Conservation (phyloP, 257 asterid species). For the Solanum neorickii region DNA sequence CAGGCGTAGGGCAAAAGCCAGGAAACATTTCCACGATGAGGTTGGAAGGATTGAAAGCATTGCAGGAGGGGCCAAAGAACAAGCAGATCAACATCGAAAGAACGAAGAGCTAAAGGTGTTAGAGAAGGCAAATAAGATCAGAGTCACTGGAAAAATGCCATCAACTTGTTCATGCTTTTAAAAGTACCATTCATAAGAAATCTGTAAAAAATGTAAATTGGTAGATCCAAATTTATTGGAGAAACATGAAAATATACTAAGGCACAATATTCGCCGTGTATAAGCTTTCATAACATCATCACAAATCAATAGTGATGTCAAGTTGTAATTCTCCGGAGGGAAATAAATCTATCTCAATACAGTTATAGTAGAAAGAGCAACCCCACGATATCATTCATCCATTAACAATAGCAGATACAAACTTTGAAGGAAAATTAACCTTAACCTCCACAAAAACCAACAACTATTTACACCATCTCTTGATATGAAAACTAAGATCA, state of each 20-base stretch:
- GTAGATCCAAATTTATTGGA: background rate
- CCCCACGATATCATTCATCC: background rate
- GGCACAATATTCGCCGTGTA: background rate
- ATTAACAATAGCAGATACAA: background rate
- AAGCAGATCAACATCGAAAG: conserved; percentile 43
- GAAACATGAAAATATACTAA: background rate
- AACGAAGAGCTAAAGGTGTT: conserved; percentile 51
- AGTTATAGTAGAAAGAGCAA: background rate
- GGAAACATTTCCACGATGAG: conserved; percentile 18
- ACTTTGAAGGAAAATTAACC: background rate
- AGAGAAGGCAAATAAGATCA: conserved; percentile 59
- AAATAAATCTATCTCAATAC: background rate
- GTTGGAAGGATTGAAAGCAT: conserved; percentile 34
- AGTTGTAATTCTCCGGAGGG: background rate
- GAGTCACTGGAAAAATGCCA: conserved; percentile 69
- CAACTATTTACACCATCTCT: conserved; percentile 9
- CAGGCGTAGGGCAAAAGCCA: conserved; percentile 36
- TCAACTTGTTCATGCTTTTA: conserved; percentile 56
- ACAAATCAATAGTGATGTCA: background rate
- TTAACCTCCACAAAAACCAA: background rate
- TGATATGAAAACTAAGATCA: background rate
- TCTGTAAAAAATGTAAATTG: background rate
- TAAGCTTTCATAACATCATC: background rate
- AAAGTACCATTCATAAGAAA: conserved; percentile 3
- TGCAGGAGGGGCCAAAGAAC: conserved; percentile 44